Conservation (phyloP, 495 filamentous ascomycete species). For the Penicillium dipodomyicola region DNA sequence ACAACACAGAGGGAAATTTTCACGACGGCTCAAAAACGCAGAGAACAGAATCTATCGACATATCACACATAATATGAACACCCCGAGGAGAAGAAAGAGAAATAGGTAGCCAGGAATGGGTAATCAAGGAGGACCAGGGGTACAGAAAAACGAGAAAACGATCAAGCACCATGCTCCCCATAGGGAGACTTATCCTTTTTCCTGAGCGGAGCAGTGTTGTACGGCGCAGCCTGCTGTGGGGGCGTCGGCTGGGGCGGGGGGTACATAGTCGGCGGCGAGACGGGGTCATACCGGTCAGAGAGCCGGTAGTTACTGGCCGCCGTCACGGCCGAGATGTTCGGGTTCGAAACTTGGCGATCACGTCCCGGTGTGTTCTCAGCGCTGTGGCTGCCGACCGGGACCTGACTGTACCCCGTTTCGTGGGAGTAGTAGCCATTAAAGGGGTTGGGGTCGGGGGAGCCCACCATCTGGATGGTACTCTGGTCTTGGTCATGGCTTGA, state of each 20-base stretch:
- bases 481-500: not conserved
- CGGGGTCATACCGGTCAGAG: slow-evolving; percentile 24
- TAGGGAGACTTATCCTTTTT: slow-evolving; percentile 19
- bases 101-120: not conserved
- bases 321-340: slow-evolving; percentile 12
- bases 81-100: slow-evolving; percentile 1
- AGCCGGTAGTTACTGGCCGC: slow-evolving; percentile 18
- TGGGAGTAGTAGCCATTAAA: slow-evolving; percentile 18
- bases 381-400: slow-evolving; percentile 12
- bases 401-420: slow-evolving; percentile 18
- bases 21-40: slow-evolving; percentile 4
- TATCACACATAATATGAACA: slow-evolving; percentile 8
- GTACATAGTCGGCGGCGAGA: slow-evolving; percentile 26
- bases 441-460: slow-evolving; percentile 17
- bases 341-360: not conserved
- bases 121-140: not conserved
- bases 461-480: slow-evolving; percentile 12
- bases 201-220: not conserved
- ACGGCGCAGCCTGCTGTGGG: not conserved
- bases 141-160: not conserved
- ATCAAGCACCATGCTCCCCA: slow-evolving; percentile 18
- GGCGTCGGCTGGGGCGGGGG: slow-evolving; percentile 16
- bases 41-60: not conserved
- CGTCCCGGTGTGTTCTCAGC: slow-evolving; percentile 8
- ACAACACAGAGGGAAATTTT: not conserved